phyloP scores from a whole-genome alignment of 805 yeast species.

The Candida ponderosae region DNA sequence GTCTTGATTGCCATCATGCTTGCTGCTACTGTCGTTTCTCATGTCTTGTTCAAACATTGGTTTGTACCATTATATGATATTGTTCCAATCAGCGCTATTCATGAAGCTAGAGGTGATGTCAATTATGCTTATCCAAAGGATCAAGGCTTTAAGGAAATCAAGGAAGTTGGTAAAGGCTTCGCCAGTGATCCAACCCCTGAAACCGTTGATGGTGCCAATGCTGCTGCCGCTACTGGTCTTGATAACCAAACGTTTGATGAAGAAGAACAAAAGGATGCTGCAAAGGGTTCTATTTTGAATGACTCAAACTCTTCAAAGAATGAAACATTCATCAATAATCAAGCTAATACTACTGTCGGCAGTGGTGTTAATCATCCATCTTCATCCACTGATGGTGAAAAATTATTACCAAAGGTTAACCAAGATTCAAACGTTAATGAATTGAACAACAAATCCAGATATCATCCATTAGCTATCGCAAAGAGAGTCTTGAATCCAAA shows the following conservation, averaged over 20 bases:
- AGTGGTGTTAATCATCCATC: slow-evolving; percentile 17
- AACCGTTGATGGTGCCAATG: slow-evolving; percentile 17
- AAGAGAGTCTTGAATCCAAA: slow-evolving; percentile 40
- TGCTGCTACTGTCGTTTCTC: slow-evolving; percentile 50
- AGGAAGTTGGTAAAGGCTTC: slow-evolving; percentile 36
- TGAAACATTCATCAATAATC: slow-evolving; percentile 22
- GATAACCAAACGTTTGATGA: slow-evolving; percentile 11
- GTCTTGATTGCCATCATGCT: slow-evolving; percentile 58
- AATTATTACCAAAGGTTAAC: slow-evolving; percentile 18
- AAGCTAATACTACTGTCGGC: slow-evolving; percentile 7
- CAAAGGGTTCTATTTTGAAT: slow-evolving; percentile 9
- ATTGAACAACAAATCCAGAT: slow-evolving; percentile 11
- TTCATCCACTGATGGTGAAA: slow-evolving; percentile 14
- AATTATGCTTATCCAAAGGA: slow-evolving; percentile 54
- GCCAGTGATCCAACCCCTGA: slow-evolving; percentile 11
- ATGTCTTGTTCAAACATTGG: slow-evolving; percentile 47
- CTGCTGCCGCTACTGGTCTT: slow-evolving; percentile 20
- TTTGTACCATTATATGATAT: slow-evolving; percentile 59
- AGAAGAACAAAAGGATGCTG: slow-evolving; percentile 10
- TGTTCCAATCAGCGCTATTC: slow-evolving; percentile 58
- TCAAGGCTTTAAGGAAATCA: slow-evolving; percentile 55
- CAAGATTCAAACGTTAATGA: slow-evolving; percentile 11
- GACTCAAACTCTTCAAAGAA: slow-evolving; percentile 21
- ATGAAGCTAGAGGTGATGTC: slow-evolving; percentile 30
- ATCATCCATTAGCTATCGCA: slow-evolving; percentile 9